Percentiles rank a stretch among this genome's conserved stretches.
phyloP scores from a whole-genome alignment of 768 basidiomycete genomes.

The Tephrocybe sp. region DNA sequence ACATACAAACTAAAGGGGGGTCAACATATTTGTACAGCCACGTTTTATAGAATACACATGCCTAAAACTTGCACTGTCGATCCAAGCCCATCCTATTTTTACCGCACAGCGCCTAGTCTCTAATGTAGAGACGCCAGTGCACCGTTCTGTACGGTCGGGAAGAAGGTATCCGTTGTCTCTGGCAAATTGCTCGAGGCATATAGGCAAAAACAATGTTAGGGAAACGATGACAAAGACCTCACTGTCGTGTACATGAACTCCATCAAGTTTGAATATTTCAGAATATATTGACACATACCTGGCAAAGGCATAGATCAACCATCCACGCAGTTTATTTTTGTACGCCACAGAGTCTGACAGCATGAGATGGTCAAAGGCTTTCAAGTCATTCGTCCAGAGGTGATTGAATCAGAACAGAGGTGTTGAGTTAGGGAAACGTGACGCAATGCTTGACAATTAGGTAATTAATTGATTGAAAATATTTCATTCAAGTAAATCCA shows the following conservation, averaged over 20 bases:
- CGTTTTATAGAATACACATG: constrained; percentile 26
- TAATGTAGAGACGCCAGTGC: constrained; percentile 31
- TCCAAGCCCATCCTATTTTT: constrained; percentile 78
- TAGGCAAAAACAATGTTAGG: constrained; percentile 77
- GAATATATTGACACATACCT: constrained; percentile 40
- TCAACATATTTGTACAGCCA: neutral
- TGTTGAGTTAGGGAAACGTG: too few relatives aligned
- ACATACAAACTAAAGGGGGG: constrained; percentile 64
- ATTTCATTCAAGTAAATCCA: too few relatives aligned
- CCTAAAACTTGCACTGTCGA: constrained; percentile 94
- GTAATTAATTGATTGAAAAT: too few relatives aligned
- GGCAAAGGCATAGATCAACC: constrained; percentile 85
- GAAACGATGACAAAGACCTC: constrained; percentile 83
- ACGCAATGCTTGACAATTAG: too few relatives aligned
- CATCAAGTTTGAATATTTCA: neutral
- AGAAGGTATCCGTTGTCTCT: constrained; percentile 81
- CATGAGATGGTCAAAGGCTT: constrained; percentile 17
- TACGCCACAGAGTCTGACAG: constrained; percentile 21
- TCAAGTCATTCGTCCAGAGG: neutral
- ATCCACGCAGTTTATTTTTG: constrained; percentile 57
- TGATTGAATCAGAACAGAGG: too few relatives aligned
- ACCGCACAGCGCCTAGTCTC: constrained; percentile 64
- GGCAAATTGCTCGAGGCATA: constrained; percentile 86
- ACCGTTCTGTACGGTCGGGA: constrained; percentile 65
- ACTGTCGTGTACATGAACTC: constrained; percentile 30